Evolutionary conservation across 164 flowering plant species (phyloP).

Genomic region (Umbilicus rupestris): DNA sequence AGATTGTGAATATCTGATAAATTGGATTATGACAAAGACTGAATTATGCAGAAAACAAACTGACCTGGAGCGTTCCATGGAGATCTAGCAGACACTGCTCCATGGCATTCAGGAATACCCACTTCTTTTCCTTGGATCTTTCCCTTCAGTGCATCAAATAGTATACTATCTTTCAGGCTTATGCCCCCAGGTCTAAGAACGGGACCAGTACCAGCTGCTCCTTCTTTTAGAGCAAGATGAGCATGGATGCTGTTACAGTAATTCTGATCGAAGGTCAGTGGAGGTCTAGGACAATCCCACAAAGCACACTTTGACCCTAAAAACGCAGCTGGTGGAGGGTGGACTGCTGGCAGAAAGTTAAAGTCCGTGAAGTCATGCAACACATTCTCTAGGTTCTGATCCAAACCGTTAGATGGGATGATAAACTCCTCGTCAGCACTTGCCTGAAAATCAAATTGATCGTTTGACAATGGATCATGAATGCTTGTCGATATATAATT

Average conservation of each 20-base stretch:
- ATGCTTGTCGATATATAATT: background rate
- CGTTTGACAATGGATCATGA: background rate
- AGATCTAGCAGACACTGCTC: constrained; percentile 2
- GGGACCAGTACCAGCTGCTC: background rate
- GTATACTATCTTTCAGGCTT: background rate
- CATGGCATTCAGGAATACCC: background rate
- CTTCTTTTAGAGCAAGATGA: background rate
- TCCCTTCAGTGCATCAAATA: constrained; percentile 1
- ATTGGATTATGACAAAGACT: background rate
- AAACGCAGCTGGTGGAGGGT: background rate
- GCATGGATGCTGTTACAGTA: background rate
- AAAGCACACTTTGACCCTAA: constrained; percentile 1
- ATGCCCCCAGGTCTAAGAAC: constrained; percentile 2
- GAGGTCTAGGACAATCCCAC: constrained; percentile 4
- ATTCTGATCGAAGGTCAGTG: background rate
- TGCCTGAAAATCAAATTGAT: background rate
- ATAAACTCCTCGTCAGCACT: background rate
- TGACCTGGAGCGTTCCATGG: background rate
- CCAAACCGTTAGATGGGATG: background rate
- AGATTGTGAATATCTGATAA: background rate
- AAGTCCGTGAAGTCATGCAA: background rate
- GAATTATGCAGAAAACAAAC: too few relatives aligned
- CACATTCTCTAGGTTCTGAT: background rate
- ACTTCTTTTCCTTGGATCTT: constrained; percentile 5
- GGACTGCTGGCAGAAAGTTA: background rate